These are phyloP conservation scores for Vanrija sp. DNA, from an alignment of 1,284 basidiomycete genomes.

Conservation along the genomic window DNA sequence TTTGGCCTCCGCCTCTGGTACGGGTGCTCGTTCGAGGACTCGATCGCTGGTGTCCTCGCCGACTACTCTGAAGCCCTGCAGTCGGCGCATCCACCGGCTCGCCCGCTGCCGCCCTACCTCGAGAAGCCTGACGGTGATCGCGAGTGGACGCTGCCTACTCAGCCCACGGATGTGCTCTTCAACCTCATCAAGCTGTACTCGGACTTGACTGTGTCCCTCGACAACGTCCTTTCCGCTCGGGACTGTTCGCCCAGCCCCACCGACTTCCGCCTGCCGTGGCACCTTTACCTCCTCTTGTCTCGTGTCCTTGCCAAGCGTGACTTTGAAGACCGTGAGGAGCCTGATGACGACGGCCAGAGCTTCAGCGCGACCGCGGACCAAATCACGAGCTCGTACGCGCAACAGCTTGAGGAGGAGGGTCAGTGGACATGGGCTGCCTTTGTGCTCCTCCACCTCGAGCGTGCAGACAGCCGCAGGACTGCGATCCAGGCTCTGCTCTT, in stretches of 20 bases:
- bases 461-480: slow-evolving; percentile 65
- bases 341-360: slow-evolving; percentile 54
- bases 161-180: slow-evolving; percentile 67
- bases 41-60: slow-evolving; percentile 66
- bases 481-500: slow-evolving; percentile 77
- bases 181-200: slow-evolving; percentile 74
- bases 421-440: slow-evolving; percentile 84
- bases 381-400: slow-evolving; percentile 77
- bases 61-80: slow-evolving; percentile 61
- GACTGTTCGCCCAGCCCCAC: slow-evolving; percentile 71
- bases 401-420: slow-evolving; percentile 76
- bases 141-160: slow-evolving; percentile 42
- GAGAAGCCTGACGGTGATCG: slow-evolving; percentile 47
- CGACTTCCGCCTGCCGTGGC: slow-evolving; percentile 86
- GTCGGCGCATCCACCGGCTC: slow-evolving; percentile 48
- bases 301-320: slow-evolving; percentile 77
- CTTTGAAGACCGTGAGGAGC: slow-evolving; percentile 68
- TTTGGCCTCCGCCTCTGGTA: slow-evolving; percentile 93
- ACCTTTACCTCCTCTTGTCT: slow-evolving; percentile 83
- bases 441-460: slow-evolving; percentile 83
- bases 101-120: slow-evolving; percentile 68
- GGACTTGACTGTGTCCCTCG: slow-evolving; percentile 54
- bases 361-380: slow-evolving; percentile 78
- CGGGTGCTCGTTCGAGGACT: slow-evolving; percentile 66
- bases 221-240: slow-evolving; percentile 57